These are phyloP conservation scores for Phytophthora tubulina DNA, from an alignment of 352 stramenopile genomes.

Conservation along the genomic window DNA sequence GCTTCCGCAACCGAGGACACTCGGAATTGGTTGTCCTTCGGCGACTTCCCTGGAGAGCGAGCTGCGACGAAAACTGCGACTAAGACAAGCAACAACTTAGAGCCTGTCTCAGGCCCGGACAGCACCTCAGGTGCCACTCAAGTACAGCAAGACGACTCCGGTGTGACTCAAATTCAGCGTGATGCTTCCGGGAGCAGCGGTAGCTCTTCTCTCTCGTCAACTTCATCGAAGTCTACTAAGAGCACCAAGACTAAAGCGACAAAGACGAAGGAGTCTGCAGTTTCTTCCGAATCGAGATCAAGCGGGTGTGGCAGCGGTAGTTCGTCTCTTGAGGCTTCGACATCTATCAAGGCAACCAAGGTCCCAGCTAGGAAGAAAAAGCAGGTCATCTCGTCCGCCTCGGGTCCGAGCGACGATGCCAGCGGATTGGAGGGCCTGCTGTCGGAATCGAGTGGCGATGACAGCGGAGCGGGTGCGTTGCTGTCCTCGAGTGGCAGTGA, in stretches of 20 bases:
- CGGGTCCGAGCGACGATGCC: conserved; percentile 7
- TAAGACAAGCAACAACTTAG: not conserved
- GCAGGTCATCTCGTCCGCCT: not conserved
- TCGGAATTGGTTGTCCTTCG: conserved; percentile 1
- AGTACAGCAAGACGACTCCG: not conserved
- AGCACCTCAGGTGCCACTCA: not conserved
- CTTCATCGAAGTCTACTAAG: no score
- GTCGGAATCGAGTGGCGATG: not conserved
- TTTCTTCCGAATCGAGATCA: no score
- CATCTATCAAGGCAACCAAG: not conserved
- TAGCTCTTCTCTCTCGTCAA: not conserved
- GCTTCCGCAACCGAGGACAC: not conserved
- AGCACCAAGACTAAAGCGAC: no score
- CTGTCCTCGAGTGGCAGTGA: not conserved
- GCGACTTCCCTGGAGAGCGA: not conserved
- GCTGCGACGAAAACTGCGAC: conserved; percentile 1
- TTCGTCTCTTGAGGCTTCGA: not conserved
- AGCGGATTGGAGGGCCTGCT: not conserved
- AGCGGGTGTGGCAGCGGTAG: not conserved
- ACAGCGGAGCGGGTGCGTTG: no score
- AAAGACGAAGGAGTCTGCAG: no score
- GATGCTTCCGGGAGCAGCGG: not conserved
- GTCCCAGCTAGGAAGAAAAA: conserved; percentile 1
- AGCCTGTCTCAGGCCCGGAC: not conserved
- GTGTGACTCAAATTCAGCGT: not conserved